A percentile compares a stretch with the other conserved stretches of the same genome.
Evolutionary conservation across 2,329 filamentous ascomycete species (phyloP).

Genomic region (Phyllosticta ampelicida): DNA sequence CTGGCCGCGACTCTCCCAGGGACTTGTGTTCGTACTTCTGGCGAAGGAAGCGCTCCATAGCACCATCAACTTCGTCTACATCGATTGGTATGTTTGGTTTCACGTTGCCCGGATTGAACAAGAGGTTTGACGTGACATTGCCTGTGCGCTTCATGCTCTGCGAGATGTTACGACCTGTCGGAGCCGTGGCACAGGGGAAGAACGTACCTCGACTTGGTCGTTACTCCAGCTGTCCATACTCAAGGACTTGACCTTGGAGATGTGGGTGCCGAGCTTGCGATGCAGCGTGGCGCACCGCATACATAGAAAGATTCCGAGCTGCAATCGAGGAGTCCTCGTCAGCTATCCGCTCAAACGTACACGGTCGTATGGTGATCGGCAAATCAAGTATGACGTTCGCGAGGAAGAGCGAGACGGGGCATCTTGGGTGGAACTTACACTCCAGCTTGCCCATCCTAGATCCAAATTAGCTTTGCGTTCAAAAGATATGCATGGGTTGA

Average conservation of each 20-base stretch:
- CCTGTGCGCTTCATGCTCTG: constrained; percentile 93
- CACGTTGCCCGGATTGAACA: constrained; percentile 77
- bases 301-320: constrained; percentile 93
- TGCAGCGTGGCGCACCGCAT: constrained; percentile 95
- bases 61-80: constrained; percentile 81
- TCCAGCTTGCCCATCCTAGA: constrained; percentile 92
- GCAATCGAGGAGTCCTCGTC: constrained; percentile 9
- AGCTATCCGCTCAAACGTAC: not conserved
- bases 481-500: not conserved
- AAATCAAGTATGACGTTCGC: not conserved
- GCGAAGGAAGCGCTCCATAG: constrained; percentile 90
- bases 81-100: constrained; percentile 80
- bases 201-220: constrained; percentile 85
- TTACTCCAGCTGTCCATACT: constrained; percentile 97
- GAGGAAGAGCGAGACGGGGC: not conserved
- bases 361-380: not conserved
- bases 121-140: constrained; percentile 74
- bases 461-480: constrained; percentile 3
- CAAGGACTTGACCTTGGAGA: constrained; percentile 96
- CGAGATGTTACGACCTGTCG: constrained; percentile 11
- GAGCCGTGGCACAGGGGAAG: constrained; percentile 11
- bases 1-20: constrained; percentile 31
- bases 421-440: constrained; percentile 48
- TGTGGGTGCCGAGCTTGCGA: constrained; percentile 92
- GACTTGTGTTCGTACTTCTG: constrained; percentile 75